Conservation (phyloP, 257 asterid genomes). For the Nicotiana undulata region DNA sequence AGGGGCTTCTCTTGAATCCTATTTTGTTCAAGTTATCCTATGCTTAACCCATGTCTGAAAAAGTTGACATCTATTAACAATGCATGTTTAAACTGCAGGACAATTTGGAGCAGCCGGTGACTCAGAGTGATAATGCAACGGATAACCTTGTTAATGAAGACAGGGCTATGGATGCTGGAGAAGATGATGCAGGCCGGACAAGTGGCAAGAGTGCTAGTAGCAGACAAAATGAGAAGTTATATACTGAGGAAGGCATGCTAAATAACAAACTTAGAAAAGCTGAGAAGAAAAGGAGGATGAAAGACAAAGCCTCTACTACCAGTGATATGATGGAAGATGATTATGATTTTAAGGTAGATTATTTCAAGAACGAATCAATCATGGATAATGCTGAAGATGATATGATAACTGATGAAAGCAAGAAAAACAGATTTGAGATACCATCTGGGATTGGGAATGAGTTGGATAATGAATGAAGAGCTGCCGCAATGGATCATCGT, state of each 20-base stretch:
- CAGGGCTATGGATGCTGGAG: slow-evolving; percentile 48
- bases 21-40: background rate
- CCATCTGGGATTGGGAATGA: slow-evolving; percentile 64
- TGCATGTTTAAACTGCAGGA: slow-evolving; percentile 27
- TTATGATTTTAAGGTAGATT: slow-evolving; percentile 73
- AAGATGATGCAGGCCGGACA: slow-evolving; percentile 27
- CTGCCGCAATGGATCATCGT: background rate
- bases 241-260: slow-evolving; percentile 72
- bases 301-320: slow-evolving; percentile 25
- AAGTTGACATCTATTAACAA: background rate
- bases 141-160: slow-evolving; percentile 14
- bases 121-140: slow-evolving; percentile 4
- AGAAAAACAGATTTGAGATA: slow-evolving; percentile 52
- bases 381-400: slow-evolving; percentile 41
- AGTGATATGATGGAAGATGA: slow-evolving; percentile 49
- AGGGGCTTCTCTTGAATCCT: background rate
- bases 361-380: slow-evolving; percentile 27
- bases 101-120: slow-evolving; percentile 23
- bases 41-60: background rate
- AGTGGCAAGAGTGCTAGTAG: slow-evolving; percentile 39
- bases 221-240: slow-evolving; percentile 74
- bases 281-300: slow-evolving; percentile 58
- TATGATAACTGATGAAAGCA: background rate
- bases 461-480: slow-evolving; percentile 33
- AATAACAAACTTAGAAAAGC: slow-evolving; percentile 65